Percentiles rank a stretch among this genome's conserved stretches.
phyloP scores from a whole-genome alignment of 1,139 yeast species.

The Candida anutae region DNA sequence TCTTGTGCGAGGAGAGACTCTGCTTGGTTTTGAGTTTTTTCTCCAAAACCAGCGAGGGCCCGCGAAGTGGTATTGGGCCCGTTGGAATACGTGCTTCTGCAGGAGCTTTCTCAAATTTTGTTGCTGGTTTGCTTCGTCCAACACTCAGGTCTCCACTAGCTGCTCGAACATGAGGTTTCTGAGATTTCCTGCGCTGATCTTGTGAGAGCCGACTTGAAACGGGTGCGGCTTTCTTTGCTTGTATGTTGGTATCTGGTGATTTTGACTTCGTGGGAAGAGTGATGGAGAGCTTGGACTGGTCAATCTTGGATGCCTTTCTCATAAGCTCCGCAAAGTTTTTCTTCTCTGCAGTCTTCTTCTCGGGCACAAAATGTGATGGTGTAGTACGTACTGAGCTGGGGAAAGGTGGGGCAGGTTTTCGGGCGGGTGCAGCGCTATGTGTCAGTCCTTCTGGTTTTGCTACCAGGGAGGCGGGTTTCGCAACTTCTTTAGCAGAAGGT shows the following conservation, averaged over 20 bases:
- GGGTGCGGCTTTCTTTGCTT: neutral
- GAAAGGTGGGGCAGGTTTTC: neutral
- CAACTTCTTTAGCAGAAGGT: slow-evolving; percentile 3
- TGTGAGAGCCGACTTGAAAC: too few species aligned
- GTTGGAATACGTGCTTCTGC: slow-evolving; percentile 1
- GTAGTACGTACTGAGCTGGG: neutral
- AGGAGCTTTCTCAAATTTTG: too few species aligned
- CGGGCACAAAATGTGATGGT: neutral
- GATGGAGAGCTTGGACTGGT: slow-evolving; percentile 33
- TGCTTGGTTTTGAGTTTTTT: slow-evolving; percentile 17
- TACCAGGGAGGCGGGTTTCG: slow-evolving; percentile 5
- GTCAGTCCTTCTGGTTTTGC: too few species aligned
- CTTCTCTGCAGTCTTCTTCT: slow-evolving; percentile 31
- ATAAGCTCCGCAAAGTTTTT: slow-evolving; percentile 59
- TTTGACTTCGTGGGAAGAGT: slow-evolving; percentile 24
- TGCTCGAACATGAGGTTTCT: slow-evolving; percentile 6
- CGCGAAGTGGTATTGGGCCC: slow-evolving; percentile 19
- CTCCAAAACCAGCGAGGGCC: slow-evolving; percentile 18
- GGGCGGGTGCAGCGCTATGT: neutral
- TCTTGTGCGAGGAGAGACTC: too few species aligned
- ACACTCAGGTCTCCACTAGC: neutral
- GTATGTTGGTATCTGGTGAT: slow-evolving; percentile 7
- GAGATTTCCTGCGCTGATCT: neutral
- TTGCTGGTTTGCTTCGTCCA: neutral
- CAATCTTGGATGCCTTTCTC: slow-evolving; percentile 61